phyloP scores from a whole-genome alignment of 2,329 filamentous ascomycete species.

The Aureobasidium subglaciale region DNA sequence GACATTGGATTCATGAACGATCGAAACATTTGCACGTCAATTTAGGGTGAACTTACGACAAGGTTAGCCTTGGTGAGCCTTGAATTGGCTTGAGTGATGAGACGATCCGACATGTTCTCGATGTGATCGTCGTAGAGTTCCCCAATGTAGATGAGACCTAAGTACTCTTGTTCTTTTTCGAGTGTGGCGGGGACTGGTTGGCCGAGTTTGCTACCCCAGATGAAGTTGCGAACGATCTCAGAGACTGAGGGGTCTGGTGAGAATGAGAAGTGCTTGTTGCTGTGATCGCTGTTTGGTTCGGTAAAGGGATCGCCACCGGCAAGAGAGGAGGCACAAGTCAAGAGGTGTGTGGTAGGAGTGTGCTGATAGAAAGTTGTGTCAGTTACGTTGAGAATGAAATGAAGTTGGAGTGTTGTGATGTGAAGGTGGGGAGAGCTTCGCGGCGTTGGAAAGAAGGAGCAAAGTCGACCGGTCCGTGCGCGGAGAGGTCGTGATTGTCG shows the following conservation, averaged over 20 bases:
- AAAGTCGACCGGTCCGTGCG: conserved; percentile 7
- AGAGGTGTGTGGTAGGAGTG: no score
- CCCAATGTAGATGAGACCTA: background rate
- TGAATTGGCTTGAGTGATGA: conserved; percentile 12
- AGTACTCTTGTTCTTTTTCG: background rate
- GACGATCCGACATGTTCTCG: background rate
- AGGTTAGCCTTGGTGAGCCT: conserved; percentile 14
- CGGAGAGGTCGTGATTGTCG: no score
- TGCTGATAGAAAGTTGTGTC: background rate
- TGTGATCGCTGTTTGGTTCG: background rate
- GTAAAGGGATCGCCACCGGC: background rate
- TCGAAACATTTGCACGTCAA: no score
- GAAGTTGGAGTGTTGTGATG: background rate
- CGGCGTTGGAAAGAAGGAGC: background rate
- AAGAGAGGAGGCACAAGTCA: background rate
- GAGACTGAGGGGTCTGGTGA: background rate
- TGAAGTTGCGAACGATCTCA: background rate
- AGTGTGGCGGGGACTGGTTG: background rate
- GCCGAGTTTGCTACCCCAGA: background rate
- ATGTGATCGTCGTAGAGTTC: background rate
- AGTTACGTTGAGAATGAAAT: no score
- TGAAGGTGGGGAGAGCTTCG: background rate
- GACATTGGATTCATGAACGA: background rate
- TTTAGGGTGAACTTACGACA: background rate
- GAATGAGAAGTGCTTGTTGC: background rate